Evolutionary conservation across 352 stramenopile species (phyloP).

Genomic region (Elongisporangium anandrum): DNA sequence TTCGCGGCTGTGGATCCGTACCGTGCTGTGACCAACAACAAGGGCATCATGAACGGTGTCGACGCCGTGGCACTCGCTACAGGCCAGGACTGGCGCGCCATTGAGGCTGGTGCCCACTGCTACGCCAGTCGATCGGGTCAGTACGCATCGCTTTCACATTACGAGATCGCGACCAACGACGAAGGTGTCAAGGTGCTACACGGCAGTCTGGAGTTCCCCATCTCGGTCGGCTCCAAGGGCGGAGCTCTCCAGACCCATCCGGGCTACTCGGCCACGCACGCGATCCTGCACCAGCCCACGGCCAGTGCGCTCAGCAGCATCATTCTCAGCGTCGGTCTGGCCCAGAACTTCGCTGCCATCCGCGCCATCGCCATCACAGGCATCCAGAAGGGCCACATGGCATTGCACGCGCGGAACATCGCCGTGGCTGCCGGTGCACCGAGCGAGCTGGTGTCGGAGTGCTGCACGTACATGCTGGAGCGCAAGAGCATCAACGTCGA

Average conservation of each 20-base stretch:
- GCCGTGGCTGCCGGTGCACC: conserved; percentile 73
- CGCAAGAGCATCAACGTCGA: conserved; percentile 79
- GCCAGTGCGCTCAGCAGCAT: conserved; percentile 62
- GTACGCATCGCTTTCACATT: conserved; percentile 79
- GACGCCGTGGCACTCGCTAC: conserved; percentile 78
- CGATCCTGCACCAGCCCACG: conserved; percentile 69
- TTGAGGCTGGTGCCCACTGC: conserved; percentile 80
- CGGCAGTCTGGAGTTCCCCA: conserved; percentile 71
- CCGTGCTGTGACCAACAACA: conserved; percentile 86
- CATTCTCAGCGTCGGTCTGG: conserved; percentile 75
- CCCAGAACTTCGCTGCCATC: conserved; percentile 85
- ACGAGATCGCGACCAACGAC: conserved; percentile 35
- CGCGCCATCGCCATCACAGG: conserved; percentile 81
- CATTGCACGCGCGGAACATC: conserved; percentile 83
- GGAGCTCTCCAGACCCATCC: conserved; percentile 80
- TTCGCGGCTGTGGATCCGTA: conserved; percentile 83
- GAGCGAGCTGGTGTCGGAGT: conserved; percentile 75
- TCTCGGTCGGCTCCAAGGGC: conserved; percentile 80
- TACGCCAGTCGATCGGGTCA: conserved; percentile 74
- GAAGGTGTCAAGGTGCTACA: conserved; percentile 50
- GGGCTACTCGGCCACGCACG: conserved; percentile 69
- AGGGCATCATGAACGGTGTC: conserved; percentile 88
- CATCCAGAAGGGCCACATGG: conserved; percentile 88
- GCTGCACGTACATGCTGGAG: conserved; percentile 85
- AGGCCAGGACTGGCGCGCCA: conserved; percentile 82